phyloP scores from a whole-genome alignment of 345 rosid genomes.

The Bretschneidera sinensis region DNA sequence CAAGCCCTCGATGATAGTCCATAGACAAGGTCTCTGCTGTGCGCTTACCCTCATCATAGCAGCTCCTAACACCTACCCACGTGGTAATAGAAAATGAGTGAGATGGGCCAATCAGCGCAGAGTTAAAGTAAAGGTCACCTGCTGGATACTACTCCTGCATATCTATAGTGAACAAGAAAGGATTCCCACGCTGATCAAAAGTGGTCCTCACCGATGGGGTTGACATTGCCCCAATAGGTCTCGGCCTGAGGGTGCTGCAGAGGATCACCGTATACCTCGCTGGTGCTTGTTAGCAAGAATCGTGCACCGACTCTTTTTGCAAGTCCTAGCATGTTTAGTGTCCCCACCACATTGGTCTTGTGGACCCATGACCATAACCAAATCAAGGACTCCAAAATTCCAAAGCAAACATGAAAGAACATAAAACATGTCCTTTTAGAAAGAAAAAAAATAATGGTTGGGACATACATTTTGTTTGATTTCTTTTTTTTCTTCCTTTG shows the following conservation, averaged over 20 bases:
- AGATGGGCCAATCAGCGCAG: too few species aligned
- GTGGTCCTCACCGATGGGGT: slow-evolving; percentile 57
- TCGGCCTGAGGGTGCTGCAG: slow-evolving; percentile 81
- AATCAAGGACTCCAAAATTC: slow-evolving; percentile 33
- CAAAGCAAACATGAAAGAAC: background rate
- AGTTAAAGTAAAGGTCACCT: too few species aligned
- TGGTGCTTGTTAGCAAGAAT: slow-evolving; percentile 83
- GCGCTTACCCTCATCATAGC: slow-evolving; percentile 86
- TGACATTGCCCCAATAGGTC: slow-evolving; percentile 90
- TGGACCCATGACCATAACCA: slow-evolving; percentile 18
- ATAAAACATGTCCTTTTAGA: background rate
- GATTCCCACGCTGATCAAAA: too few species aligned
- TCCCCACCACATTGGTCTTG: slow-evolving; percentile 88
- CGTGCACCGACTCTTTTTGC: slow-evolving; percentile 83
- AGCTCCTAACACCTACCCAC: slow-evolving; percentile 65
- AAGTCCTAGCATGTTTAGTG: slow-evolving; percentile 76
- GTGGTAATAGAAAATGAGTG: too few species aligned
- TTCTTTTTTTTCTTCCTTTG: too few species aligned
- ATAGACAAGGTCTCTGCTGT: slow-evolving; percentile 77
- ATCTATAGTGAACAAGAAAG: too few species aligned
- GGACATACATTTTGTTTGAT: too few species aligned
- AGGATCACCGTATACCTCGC: slow-evolving; percentile 92
- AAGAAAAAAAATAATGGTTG: background rate
- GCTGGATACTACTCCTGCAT: too few species aligned
- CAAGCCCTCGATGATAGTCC: slow-evolving; percentile 78